Evolutionary conservation across 768 basidiomycete species (phyloP).

Genomic region (Lanmaoa pseudosensibilis): DNA sequence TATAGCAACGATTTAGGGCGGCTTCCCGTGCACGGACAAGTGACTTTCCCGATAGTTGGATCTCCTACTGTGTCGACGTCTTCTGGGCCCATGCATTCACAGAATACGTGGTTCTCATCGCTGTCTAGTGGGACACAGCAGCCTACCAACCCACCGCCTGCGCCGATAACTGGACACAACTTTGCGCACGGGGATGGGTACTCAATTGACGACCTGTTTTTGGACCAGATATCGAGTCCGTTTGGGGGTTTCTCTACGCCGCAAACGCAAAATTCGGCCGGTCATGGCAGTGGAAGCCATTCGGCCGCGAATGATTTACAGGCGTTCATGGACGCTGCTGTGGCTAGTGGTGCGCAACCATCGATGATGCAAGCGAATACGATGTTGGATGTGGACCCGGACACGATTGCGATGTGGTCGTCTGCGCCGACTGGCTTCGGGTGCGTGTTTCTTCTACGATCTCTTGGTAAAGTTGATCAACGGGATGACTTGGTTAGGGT

Average conservation of each 20-base stretch:
- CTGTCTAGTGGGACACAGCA: constrained; percentile 3
- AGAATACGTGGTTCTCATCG: constrained; percentile 24
- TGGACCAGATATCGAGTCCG: constrained; percentile 16
- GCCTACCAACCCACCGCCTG: not conserved
- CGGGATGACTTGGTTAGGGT: constrained; percentile 27
- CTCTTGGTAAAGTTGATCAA: not conserved
- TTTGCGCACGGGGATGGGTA: constrained; percentile 12
- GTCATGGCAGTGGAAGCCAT: not conserved
- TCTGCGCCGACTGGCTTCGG: constrained; percentile 58
- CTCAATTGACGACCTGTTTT: constrained; percentile 24
- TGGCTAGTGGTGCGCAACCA: not conserved
- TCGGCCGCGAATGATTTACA: constrained; percentile 6
- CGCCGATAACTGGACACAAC: not conserved
- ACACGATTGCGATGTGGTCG: constrained; percentile 63
- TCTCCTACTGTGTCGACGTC: not conserved
- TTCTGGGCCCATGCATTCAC: constrained; percentile 1
- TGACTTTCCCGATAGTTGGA: constrained; percentile 10
- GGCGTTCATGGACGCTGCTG: constrained; percentile 12
- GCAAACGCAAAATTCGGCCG: not conserved
- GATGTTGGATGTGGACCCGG: constrained; percentile 39
- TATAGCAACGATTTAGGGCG: constrained; percentile 59
- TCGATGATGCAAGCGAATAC: constrained; percentile 4
- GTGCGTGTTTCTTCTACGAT: constrained; percentile 41
- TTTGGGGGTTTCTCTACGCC: constrained; percentile 5
- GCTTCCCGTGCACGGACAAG: constrained; percentile 44